Conservation (phyloP, 1,284 basidiomycete genomes). For the Paramarasmius palmivorus region DNA sequence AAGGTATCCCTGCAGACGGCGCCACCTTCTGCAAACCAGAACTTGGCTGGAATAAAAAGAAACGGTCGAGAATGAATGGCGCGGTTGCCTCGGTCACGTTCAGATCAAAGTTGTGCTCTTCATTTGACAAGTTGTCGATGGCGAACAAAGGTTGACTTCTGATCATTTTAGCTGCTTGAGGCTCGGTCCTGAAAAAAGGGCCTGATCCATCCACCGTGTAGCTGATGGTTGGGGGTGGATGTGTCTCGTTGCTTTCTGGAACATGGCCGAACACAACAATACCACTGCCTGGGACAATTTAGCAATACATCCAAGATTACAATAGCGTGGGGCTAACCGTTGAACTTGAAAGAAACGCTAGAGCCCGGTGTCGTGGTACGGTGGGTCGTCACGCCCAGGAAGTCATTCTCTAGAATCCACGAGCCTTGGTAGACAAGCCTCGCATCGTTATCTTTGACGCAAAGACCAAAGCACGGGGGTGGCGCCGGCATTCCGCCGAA, state of each 20-base stretch:
- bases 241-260: conserved; percentile 33
- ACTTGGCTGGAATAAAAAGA: conserved; percentile 32
- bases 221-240: conserved; percentile 36
- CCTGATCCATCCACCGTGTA: conserved; percentile 36
- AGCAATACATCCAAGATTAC: not conserved
- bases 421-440: conserved; percentile 33
- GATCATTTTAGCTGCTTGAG: conserved; percentile 31
- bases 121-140: conserved; percentile 25
- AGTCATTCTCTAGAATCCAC: conserved; percentile 31
- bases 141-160: conserved; percentile 44
- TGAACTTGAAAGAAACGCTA: conserved; percentile 35
- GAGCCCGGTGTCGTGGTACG: conserved; percentile 31
- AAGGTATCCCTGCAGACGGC: conserved; percentile 15
- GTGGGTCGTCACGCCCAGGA: conserved; percentile 28
- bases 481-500: no score
- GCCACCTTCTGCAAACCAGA: conserved; percentile 19
- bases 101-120: conserved; percentile 37
- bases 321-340: conserved; percentile 28
- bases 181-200: conserved; percentile 34
- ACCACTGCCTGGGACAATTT: conserved; percentile 33
- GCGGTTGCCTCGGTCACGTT: conserved; percentile 32
- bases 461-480: conserved; percentile 8
- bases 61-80: conserved; percentile 39
- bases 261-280: conserved; percentile 45
- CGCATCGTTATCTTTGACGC: conserved; percentile 34